These are phyloP conservation scores for Achaetomiella virescens DNA, from an alignment of 495 filamentous ascomycete species.

Conservation along the genomic window DNA sequence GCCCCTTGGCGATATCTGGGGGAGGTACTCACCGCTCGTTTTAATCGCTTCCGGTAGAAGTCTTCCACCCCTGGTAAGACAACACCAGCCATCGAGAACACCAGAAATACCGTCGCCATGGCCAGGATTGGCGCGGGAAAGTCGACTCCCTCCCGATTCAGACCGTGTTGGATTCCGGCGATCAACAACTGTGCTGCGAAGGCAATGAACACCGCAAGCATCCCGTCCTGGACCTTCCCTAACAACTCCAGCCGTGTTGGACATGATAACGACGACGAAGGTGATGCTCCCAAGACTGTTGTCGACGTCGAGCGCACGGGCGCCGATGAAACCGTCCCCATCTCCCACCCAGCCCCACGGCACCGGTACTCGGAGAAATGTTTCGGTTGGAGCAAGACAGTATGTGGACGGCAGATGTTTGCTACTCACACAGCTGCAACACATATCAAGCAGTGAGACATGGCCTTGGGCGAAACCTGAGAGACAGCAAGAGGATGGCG, in stretches of 20 bases:
- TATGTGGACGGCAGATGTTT: conserved; percentile 18
- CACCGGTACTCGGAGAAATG: conserved; percentile 13
- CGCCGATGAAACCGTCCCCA: conserved; percentile 8
- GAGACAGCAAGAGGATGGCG: conserved; percentile 12
- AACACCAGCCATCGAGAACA: conserved; percentile 5
- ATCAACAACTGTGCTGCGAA: conserved; percentile 25
- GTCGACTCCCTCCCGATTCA: conserved; percentile 16
- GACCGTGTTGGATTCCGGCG: conserved; percentile 18
- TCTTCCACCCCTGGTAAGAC: conserved; percentile 16
- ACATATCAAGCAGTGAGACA: conserved; percentile 31
- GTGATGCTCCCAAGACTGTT: neutral
- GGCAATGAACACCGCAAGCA: conserved; percentile 16
- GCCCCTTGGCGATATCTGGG: neutral
- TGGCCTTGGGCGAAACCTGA: conserved; percentile 8
- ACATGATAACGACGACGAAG: neutral
- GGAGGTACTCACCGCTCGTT: conserved; percentile 26
- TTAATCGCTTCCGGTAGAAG: conserved; percentile 32
- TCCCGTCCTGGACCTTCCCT: conserved; percentile 11
- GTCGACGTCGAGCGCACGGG: neutral
- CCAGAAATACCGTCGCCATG: conserved; percentile 24
- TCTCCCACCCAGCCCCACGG: conserved; percentile 17
- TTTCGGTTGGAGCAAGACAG: neutral
- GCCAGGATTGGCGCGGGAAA: conserved; percentile 31
- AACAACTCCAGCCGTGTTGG: neutral
- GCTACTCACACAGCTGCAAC: conserved; percentile 16